Conservation (phyloP, 2,329 filamentous ascomycete species). For the Rosellinia necatrix region DNA sequence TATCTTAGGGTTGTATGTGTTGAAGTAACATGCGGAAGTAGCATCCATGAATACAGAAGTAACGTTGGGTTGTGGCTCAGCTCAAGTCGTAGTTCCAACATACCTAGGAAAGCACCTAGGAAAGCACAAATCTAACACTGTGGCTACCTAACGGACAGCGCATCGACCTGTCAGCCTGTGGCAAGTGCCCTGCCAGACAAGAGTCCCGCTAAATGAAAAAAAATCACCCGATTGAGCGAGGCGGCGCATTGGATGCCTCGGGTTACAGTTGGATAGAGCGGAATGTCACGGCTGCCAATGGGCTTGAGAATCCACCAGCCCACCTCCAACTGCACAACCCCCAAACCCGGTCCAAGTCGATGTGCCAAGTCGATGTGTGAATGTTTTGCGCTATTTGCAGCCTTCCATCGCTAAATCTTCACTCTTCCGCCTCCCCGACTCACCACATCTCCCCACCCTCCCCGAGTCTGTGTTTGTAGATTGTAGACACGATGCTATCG, state of each 20-base stretch:
- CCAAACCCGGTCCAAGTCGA: no score
- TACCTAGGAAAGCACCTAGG: no score
- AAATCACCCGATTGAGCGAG: not conserved
- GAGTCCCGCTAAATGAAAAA: constrained; percentile 9
- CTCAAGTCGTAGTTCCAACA: no score
- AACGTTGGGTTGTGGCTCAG: no score
- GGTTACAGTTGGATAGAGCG: constrained; percentile 15
- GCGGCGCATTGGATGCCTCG: constrained; percentile 18
- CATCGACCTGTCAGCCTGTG: no score
- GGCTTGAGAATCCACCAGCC: constrained; percentile 18
- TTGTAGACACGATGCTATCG: constrained; percentile 55
- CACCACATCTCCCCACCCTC: constrained; percentile 23
- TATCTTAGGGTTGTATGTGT: not conserved
- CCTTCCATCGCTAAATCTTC: constrained; percentile 21
- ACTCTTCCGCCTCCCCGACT: constrained; percentile 21
- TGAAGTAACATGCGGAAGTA: not conserved
- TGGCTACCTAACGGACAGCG: no score
- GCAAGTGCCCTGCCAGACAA: no score
- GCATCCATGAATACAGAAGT: no score
- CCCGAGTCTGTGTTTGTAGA: constrained; percentile 13
- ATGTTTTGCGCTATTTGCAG: constrained; percentile 43
- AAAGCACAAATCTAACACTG: no score
- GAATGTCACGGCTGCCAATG: constrained; percentile 36
- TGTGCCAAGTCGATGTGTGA: no score
- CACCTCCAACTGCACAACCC: constrained; percentile 26